Evolutionary conservation across 805 yeast genomes (phyloP), one percentile per base, ranked within the genome.

Genomic region (Soucietia sequanensis): DNA sequence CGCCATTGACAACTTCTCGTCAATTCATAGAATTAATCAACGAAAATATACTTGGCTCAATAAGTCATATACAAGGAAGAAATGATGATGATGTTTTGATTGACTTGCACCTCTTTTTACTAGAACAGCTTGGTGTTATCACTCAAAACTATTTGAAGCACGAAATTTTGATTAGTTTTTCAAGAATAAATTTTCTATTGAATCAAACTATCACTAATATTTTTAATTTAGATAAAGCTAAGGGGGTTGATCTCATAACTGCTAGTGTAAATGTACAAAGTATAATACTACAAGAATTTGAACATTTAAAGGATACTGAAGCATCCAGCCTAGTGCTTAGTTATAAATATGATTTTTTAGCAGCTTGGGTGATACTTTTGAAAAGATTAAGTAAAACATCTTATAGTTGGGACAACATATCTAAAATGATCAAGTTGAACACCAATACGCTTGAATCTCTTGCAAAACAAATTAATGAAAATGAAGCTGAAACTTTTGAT

Each of bases 301-400:
- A 40, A 10, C 31, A 34, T 6, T 23, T 32, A 3, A 42, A 37
- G 6, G 54, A 56, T 15, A 9, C 12, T 3, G 55, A 49, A 23
- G 56, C 52, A 2, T 18, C 33, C 6, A 20, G 21, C 5, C 38
- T 60, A 3, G 21, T 64, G 1, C 35, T 48, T 17, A 46, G 42
- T 13, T 65, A 65, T 43, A 48, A 46, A 33, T 58, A 47, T 35
- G 72, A 68, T 37, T 50, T 63, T 6, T 27, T 67, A 26, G 71
- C 58, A 2, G 48, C 61, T 3, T 68, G 72, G 72, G 38, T 49
- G 4, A 50, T 65, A 5, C 23, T 56, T 14, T 17, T 35, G 16
- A 41, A 40, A 23, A 35, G 58, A 13, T 23, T 29, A 12, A 14
- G 10, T 10, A 29, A 29, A 23, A 29, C 31, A 6, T 19, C 23